Base-by-base conservation (phyloP, 805 yeast genomes). In the Lipomyces mesembrius region DNA sequence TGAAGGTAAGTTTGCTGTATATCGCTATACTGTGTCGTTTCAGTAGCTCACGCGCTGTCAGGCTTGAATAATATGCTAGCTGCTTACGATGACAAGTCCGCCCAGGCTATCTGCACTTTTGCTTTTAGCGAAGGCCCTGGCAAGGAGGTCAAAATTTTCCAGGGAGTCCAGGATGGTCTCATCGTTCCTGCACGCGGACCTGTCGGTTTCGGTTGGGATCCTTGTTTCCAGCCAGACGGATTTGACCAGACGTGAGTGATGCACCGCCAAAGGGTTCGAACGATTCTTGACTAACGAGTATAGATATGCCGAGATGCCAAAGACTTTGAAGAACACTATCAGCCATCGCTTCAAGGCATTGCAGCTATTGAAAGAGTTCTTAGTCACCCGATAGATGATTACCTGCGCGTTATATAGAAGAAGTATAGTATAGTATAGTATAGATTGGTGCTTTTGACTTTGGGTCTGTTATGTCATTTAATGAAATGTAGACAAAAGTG, bases 191-290 rank as follows among this genome's bases (percentile, higher is more conserved):
- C 87, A 46, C 79, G 96, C 66, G 98, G 98, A 1, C 91, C 91
- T 6, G 84, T 87, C 14, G 83, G 84, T 67, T 95, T 95, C 77
- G 99, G 99, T 1, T 95, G 97, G 96, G 98, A 95, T 79, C 87
- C 97, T 7, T 80, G 91, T 60, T 95, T 95, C 77, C 83, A 88
- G 79, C 99, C 99, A 1, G 80, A 81, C 34, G 97, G 97, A 2
- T 87, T 78, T 73, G 79, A 83, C 25, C 81, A 88, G 75, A 90
- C 95, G 55, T 78, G 58, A n/a, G 71, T 63, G 22, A 43, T n/a
- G 49, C 49, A 43, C n/a, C 2, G 22, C 49, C 20, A 9, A 43
- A 43, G 20, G 5, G 11, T 46, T 32, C 20, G 51, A 57, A 32
- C 20, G 4, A 17, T 14, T n/a, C 22, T n/a, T 43, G 22, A 2